phyloP scores from a whole-genome alignment of 2,329 filamentous ascomycete species.

The Diaporthe sp. region DNA sequence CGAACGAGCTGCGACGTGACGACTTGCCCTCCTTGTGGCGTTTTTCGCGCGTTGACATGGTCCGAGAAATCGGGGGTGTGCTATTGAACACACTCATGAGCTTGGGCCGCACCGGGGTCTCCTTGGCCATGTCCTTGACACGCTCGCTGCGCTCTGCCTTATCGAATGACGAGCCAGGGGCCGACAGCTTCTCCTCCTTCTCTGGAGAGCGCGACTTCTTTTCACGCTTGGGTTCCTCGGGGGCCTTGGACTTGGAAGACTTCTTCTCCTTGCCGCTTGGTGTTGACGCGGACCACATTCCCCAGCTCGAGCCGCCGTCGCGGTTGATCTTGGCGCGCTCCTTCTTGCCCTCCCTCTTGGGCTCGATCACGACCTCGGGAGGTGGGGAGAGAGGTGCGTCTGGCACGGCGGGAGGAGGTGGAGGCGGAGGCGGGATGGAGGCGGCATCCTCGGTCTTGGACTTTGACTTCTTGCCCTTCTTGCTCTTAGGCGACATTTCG shows the following conservation, averaged over 20 bases:
- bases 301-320: slow-evolving; percentile 77
- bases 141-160: slow-evolving; percentile 68
- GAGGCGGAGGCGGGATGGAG: slow-evolving; percentile 18
- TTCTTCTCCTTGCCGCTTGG: slow-evolving; percentile 67
- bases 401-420: slow-evolving; percentile 55
- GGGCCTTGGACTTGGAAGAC: slow-evolving; percentile 75
- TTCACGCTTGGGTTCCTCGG: slow-evolving; percentile 65
- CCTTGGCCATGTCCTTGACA: slow-evolving; percentile 55
- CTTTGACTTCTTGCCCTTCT: slow-evolving; percentile 46
- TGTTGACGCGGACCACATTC: slow-evolving; percentile 76
- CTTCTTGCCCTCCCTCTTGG: slow-evolving; percentile 74
- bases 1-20: slow-evolving; percentile 78
- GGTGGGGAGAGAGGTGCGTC: slow-evolving; percentile 65
- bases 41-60: slow-evolving; percentile 77
- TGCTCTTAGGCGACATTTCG: slow-evolving; percentile 62
- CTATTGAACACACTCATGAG: slow-evolving; percentile 77
- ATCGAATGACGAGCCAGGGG: slow-evolving; percentile 81
- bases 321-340: slow-evolving; percentile 84
- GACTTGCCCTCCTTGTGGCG: slow-evolving; percentile 70
- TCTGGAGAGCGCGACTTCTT: slow-evolving; percentile 66
- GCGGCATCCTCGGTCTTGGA: slow-evolving; percentile 44
- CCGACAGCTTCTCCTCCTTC: slow-evolving; percentile 73
- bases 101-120: slow-evolving; percentile 68
- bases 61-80: slow-evolving; percentile 76
- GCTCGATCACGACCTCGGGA: slow-evolving; percentile 58